Conservation (phyloP, 2,329 filamentous ascomycete species). For the Dissoconium aciculare region DNA sequence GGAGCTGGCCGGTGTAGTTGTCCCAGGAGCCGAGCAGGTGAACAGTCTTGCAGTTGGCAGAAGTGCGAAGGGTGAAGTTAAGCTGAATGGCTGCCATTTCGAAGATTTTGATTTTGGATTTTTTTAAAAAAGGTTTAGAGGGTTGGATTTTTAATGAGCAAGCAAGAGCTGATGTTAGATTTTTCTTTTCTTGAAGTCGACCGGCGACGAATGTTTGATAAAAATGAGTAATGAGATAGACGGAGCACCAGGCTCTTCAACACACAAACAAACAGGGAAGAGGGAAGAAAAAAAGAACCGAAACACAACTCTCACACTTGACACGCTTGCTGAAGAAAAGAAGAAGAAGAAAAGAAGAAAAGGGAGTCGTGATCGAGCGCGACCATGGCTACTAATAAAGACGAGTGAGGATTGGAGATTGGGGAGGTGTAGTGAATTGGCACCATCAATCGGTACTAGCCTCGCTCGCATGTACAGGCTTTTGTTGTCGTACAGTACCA, state of each 20-base stretch:
- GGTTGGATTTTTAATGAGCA: conserved; percentile 31
- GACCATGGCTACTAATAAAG: too few relatives aligned
- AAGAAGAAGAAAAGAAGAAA: conserved; percentile 17
- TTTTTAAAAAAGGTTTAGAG: conserved; percentile 14
- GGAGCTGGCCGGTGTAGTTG: conserved; percentile 87
- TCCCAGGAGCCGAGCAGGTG: conserved; percentile 98
- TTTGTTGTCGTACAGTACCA: too few relatives aligned
- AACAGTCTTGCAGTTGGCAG: conserved; percentile 90
- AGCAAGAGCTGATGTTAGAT: conserved; percentile 35
- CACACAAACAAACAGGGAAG: conserved; percentile 28
- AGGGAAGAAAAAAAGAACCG: conserved; percentile 29
- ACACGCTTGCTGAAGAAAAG: conserved; percentile 38
- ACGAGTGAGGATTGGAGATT: too few relatives aligned
- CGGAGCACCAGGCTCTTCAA: conserved; percentile 35
- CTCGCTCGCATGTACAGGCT: too few relatives aligned
- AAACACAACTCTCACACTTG: conserved; percentile 36
- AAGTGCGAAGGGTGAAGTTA: conserved; percentile 91
- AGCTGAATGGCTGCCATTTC: conserved; percentile 80
- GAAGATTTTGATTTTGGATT: conserved; percentile 12
- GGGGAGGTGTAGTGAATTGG: too few relatives aligned
- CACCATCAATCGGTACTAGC: too few relatives aligned
- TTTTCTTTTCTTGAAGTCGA: conserved; percentile 18
- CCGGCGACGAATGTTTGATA: conserved; percentile 18
- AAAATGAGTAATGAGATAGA: conserved; percentile 13
- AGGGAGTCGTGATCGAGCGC: conserved; percentile 9